These are phyloP conservation scores for Mucor irregularis DNA, from an alignment of 371 early-diverging fungal genomes.

Conservation along the genomic window DNA sequence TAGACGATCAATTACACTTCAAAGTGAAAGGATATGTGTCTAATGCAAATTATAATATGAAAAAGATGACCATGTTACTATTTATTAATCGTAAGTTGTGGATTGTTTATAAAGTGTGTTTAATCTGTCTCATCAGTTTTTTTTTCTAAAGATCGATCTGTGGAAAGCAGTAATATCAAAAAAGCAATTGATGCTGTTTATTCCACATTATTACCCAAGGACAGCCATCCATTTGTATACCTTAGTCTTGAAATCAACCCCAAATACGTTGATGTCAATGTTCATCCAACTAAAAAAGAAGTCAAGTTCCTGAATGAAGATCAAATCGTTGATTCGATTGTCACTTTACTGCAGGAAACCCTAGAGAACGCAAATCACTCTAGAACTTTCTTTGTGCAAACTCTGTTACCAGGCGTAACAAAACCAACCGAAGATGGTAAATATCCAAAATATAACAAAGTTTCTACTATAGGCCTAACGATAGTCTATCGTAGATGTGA, in stretches of 20 bases:
- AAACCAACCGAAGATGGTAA: neutral
- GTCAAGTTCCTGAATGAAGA: constrained; percentile 93
- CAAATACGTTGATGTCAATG: constrained; percentile 94
- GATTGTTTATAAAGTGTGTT: neutral
- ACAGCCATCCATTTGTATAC: constrained; percentile 90
- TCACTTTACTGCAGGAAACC: constrained; percentile 59
- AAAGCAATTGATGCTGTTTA: constrained; percentile 82
- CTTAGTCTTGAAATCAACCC: constrained; percentile 83
- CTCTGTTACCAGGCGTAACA: constrained; percentile 36
- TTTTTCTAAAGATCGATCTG: constrained; percentile 73
- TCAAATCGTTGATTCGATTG: constrained; percentile 66
- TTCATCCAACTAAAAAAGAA: constrained; percentile 60
- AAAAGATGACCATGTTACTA: constrained; percentile 77
- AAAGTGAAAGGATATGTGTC: constrained; percentile 72
- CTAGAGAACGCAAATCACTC: constrained; percentile 52
- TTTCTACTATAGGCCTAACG: neutral
- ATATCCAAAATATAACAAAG: neutral
- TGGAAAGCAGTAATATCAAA: constrained; percentile 81
- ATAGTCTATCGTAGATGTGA: too few species aligned
- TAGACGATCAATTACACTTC: constrained; percentile 47
- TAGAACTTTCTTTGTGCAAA: constrained; percentile 58
- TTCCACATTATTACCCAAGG: constrained; percentile 79
- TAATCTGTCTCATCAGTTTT: too few species aligned
- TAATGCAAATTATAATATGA: constrained; percentile 82
- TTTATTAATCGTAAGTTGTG: constrained; percentile 94